Evolutionary conservation across 257 asterid genomes (phyloP).

Genomic region (Hygrophila difformis): DNA sequence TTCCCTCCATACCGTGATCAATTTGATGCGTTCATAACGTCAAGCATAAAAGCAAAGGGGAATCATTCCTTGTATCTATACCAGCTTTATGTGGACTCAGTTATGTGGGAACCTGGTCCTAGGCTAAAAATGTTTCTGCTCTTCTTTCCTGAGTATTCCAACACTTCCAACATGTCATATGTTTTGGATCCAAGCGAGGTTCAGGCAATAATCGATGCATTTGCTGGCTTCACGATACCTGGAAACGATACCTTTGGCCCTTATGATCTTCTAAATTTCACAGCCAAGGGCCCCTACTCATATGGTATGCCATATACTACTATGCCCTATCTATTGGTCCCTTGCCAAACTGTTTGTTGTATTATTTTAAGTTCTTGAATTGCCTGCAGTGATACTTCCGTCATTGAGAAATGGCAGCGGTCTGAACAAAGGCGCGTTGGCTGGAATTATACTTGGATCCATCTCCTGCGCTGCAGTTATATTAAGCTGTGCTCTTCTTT

Average conservation of each 20-base stretch:
- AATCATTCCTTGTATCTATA: conserved; percentile 11
- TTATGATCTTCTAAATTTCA: conserved; percentile 47
- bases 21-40: conserved; percentile 21
- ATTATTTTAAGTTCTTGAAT: too few species aligned
- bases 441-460: conserved; percentile 34
- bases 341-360: too few species aligned
- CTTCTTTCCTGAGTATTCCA: conserved; percentile 26
- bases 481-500: conserved; percentile 16
- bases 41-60: conserved; percentile 10
- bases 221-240: conserved; percentile 34
- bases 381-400: conserved; percentile 34
- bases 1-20: conserved; percentile 24
- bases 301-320: conserved; percentile 28
- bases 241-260: conserved; percentile 39
- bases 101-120: conserved; percentile 42
- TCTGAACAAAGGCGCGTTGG: conserved; percentile 31
- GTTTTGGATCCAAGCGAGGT: conserved; percentile 24
- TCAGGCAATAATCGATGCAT: conserved; percentile 23
- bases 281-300: conserved; percentile 27
- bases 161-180: conserved; percentile 14
- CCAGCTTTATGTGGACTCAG: conserved; percentile 30
- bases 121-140: conserved; percentile 39
- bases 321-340: too few species aligned
- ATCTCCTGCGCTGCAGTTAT: conserved; percentile 21
- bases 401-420: conserved; percentile 23